phyloP scores from a whole-genome alignment of 2,329 filamentous ascomycete species.

The Huntiella abstrusa region DNA sequence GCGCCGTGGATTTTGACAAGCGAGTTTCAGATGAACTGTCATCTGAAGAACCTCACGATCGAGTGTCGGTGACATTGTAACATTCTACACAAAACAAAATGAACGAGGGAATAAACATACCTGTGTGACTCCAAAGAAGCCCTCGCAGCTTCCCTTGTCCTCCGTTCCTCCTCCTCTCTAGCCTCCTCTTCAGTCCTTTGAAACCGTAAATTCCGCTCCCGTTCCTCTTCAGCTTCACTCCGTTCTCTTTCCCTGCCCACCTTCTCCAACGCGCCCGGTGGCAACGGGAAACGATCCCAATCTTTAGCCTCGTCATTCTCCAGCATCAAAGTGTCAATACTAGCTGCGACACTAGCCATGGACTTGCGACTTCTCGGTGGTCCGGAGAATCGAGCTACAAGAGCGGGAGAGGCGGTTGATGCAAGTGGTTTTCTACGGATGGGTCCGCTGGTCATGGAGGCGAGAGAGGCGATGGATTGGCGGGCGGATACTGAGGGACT shows the following conservation, averaged over 20 bases:
- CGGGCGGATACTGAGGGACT: slow-evolving; percentile 10
- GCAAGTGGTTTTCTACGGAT: slow-evolving; percentile 45
- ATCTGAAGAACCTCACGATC: no score
- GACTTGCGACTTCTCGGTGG: slow-evolving; percentile 13
- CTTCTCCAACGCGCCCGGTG: not conserved
- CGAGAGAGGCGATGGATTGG: slow-evolving; percentile 4
- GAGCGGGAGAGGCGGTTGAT: slow-evolving; percentile 28
- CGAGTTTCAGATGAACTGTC: no score
- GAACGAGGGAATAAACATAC: no score
- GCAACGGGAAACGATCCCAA: slow-evolving; percentile 4
- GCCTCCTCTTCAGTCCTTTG: not conserved
- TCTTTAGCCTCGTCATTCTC: not conserved
- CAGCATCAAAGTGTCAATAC: slow-evolving; percentile 14
- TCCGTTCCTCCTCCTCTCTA: not conserved
- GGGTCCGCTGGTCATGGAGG: slow-evolving; percentile 14
- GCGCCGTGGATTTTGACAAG: no score
- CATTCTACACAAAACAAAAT: no score
- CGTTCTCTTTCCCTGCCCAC: not conserved
- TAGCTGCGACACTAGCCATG: slow-evolving; percentile 9
- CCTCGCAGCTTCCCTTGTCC: no score
- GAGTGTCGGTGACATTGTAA: no score
- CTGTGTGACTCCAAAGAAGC: no score
- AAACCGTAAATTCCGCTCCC: no score
- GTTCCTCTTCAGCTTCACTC: not conserved
- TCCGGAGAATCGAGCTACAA: slow-evolving; percentile 30